Evolutionary conservation across 345 rosid species (phyloP).

Genomic region (Psidium friedrichsthalianum): DNA sequence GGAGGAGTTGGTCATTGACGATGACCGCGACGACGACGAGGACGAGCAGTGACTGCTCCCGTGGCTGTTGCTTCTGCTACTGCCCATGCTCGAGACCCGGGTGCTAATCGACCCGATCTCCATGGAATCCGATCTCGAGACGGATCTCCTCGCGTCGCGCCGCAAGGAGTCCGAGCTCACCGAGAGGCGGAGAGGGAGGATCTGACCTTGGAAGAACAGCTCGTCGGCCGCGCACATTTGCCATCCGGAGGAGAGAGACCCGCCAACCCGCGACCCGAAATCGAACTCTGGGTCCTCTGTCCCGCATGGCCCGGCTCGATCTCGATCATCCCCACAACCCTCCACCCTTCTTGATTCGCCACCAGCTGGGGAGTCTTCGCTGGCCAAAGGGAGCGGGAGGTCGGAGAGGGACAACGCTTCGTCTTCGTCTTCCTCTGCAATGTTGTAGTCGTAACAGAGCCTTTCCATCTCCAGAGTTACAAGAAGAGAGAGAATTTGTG

Average conservation of each 20-base stretch:
- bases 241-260: neutral
- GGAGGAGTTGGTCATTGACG: neutral
- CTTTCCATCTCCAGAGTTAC: neutral
- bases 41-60: neutral
- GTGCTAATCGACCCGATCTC: slow-evolving; percentile 3
- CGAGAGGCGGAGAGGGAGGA: slow-evolving; percentile 8
- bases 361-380: neutral
- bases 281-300: slow-evolving; percentile 6
- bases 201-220: slow-evolving; percentile 11
- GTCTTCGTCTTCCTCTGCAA: slow-evolving; percentile 3
- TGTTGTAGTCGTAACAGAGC: neutral
- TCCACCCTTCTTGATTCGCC: neutral
- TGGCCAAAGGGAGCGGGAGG: neutral
- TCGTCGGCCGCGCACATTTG: slow-evolving; percentile 13
- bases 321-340: neutral
- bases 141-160: neutral
- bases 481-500: neutral
- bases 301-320: neutral
- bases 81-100: neutral
- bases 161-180: neutral
- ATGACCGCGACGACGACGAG: neutral
- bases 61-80: slow-evolving; percentile 11
- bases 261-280: slow-evolving; percentile 3
- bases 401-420: slow-evolving; percentile 11
- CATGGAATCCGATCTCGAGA: slow-evolving; percentile 7